Conservation (phyloP, 2,329 filamentous ascomycete species). For the Dryadomyces quercus-mongolicae region DNA sequence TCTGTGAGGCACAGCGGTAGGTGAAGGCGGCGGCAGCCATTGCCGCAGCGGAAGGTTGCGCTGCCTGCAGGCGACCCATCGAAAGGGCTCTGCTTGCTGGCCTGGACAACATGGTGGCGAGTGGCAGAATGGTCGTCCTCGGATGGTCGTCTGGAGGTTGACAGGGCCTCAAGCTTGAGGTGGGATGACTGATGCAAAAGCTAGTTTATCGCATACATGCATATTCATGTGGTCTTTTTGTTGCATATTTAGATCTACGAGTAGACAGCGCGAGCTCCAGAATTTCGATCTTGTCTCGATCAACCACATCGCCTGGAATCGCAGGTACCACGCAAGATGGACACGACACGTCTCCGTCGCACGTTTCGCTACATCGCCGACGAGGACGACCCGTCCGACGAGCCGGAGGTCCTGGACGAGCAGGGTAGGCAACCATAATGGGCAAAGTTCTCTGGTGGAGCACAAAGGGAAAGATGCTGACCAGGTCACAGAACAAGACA, state of each 20-base stretch:
- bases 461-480: not conserved
- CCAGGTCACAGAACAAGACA: conserved; percentile 47
- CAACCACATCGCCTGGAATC: conserved; percentile 6
- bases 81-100: conserved; percentile 5
- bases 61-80: not conserved
- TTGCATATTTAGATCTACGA: not conserved
- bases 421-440: conserved; percentile 47
- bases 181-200: not conserved
- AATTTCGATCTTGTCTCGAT: not conserved
- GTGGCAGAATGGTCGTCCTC: not conserved
- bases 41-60: not conserved
- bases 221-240: not conserved
- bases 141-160: not conserved
- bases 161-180: not conserved
- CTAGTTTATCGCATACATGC: not conserved
- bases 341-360: conserved; percentile 52
- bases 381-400: conserved; percentile 37
- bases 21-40: not conserved
- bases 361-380: conserved; percentile 66
- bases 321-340: conserved; percentile 4
- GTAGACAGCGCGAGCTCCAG: no score
- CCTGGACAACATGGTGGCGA: conserved; percentile 8
- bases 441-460: no score
- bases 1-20: no score
- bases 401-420: conserved; percentile 59